These are phyloP conservation scores for Scedosporium apiospermum DNA, from an alignment of 2,329 filamentous ascomycete genomes.

Conservation along the genomic window DNA sequence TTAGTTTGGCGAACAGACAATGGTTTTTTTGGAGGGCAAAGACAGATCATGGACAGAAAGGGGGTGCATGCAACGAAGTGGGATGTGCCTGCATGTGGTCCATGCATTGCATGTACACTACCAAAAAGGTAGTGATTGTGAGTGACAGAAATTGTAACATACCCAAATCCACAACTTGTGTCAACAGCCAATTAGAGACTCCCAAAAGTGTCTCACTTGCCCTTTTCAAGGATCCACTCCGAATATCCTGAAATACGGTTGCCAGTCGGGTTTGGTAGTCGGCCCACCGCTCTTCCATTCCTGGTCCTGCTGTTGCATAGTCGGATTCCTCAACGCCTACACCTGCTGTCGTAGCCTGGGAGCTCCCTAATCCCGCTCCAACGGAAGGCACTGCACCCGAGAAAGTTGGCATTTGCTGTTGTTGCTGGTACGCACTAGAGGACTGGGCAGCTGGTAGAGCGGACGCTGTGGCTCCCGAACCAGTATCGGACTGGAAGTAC, in stretches of 20 bases:
- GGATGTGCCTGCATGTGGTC: conserved; percentile 1
- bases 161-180: conserved; percentile 47
- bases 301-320: conserved; percentile 38
- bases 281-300: conserved; percentile 60
- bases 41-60: neutral
- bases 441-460: conserved; percentile 40
- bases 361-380: conserved; percentile 24
- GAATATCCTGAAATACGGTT: conserved; percentile 62
- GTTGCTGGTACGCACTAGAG: conserved; percentile 50
- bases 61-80: neutral
- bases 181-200: conserved; percentile 46
- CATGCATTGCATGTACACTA: neutral
- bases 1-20: conserved; percentile 1
- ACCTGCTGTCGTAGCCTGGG: conserved; percentile 28
- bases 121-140: neutral
- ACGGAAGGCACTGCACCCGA: conserved; percentile 31
- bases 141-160: conserved; percentile 17
- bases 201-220: conserved; percentile 43
- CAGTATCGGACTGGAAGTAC: conserved; percentile 50
- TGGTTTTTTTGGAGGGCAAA: neutral
- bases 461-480: conserved; percentile 42
- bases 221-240: conserved; percentile 37
- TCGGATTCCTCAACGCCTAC: conserved; percentile 46
- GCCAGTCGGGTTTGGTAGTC: conserved; percentile 53
- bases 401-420: conserved; percentile 42